A percentile compares a stretch with the other conserved stretches of the same genome.
Conservation (phyloP, 352 stramenopile species). For the Saprolegnia parasitica region DNA sequence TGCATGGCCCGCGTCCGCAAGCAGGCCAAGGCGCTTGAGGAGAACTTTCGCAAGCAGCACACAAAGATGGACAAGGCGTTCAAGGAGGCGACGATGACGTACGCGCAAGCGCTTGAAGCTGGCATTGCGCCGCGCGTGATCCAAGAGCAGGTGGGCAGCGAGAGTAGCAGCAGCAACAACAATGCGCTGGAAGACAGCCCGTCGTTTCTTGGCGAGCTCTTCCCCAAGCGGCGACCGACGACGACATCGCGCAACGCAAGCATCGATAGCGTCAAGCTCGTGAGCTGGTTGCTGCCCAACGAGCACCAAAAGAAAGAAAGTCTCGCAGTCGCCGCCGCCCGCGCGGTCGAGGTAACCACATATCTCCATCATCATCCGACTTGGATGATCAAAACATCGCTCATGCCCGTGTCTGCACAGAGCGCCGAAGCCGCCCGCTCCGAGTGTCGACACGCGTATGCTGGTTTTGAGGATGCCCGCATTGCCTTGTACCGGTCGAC, state of each 20-base stretch:
- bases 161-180: constrained; percentile 37
- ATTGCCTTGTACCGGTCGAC: constrained; percentile 63
- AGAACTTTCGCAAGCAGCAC: constrained; percentile 71
- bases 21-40: constrained; percentile 60
- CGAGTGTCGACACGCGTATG: constrained; percentile 62
- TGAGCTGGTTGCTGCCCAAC: constrained; percentile 68
- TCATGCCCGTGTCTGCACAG: constrained; percentile 34
- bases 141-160: constrained; percentile 40
- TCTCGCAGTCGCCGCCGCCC: constrained; percentile 49
- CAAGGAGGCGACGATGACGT: constrained; percentile 51
- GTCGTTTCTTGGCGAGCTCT: neutral
- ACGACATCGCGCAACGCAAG: neutral
- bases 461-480: constrained; percentile 52
- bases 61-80: constrained; percentile 67
- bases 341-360: constrained; percentile 48
- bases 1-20: constrained; percentile 68
- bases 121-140: constrained; percentile 68
- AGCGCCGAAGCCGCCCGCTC: constrained; percentile 50
- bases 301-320: constrained; percentile 70
- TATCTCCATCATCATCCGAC: constrained; percentile 1
- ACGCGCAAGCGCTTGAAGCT: constrained; percentile 63
- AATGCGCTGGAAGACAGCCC: constrained; percentile 28
- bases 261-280: constrained; percentile 42
- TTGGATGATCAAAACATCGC: neutral
- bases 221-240: neutral